Evolutionary conservation across 176 grass and related monocot species (phyloP).

Genomic region (Triticum dicoccoides): DNA sequence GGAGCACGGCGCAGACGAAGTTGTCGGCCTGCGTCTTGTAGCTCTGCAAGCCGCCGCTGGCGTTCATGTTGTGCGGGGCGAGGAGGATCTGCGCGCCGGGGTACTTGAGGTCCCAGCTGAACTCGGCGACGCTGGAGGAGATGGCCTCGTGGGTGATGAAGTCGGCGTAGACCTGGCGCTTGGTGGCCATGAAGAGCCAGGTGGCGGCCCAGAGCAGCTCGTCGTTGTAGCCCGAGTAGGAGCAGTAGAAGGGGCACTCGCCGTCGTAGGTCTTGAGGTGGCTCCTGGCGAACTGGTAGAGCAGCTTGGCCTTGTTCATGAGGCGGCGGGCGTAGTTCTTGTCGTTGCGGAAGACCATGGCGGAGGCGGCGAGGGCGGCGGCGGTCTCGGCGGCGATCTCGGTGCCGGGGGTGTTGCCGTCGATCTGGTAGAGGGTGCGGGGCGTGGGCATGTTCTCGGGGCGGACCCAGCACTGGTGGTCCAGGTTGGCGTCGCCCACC

Average conservation of each 20-base stretch:
- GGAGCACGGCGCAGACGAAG: constrained; percentile 79
- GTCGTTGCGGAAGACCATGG: constrained; percentile 69
- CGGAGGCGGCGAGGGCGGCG: constrained; percentile 76
- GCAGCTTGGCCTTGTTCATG: constrained; percentile 92
- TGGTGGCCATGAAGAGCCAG: constrained; percentile 82
- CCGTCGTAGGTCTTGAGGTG: constrained; percentile 85
- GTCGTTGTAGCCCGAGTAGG: constrained; percentile 91
- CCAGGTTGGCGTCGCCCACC: constrained; percentile 79
- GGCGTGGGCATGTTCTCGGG: constrained; percentile 92
- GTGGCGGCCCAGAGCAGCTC: constrained; percentile 93
- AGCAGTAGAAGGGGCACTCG: constrained; percentile 99
- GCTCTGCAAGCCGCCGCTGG: constrained; percentile 53
- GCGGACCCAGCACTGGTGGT: constrained; percentile 89
- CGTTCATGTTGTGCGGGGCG: constrained; percentile 55
- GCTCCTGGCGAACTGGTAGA: constrained; percentile 68
- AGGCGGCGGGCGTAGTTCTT: constrained; percentile 55
- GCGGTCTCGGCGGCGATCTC: constrained; percentile 94
- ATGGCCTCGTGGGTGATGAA: constrained; percentile 72
- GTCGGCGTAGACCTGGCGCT: constrained; percentile 53
- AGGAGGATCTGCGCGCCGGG: constrained; percentile 85
- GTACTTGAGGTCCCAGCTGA: constrained; percentile 99
- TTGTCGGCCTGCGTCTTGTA: constrained; percentile 83
- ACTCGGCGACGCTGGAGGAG: constrained; percentile 81
- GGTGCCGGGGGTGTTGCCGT: constrained; percentile 57
- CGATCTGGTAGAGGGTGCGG: constrained; percentile 87